Conservation (phyloP, 202 grass and related monocot species). For the Musa balbisiana region DNA sequence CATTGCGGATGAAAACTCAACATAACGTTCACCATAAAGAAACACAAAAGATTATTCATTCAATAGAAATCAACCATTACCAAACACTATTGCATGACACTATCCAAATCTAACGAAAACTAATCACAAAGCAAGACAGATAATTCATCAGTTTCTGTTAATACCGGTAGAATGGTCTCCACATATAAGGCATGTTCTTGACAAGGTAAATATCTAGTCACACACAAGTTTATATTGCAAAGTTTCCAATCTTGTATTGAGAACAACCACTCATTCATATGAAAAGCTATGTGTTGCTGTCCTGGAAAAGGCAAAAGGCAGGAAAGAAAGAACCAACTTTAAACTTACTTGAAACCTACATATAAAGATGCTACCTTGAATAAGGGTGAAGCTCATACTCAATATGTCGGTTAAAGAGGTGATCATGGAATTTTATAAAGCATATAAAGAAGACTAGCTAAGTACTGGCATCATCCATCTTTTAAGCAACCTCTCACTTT, state of each 20-base stretch:
- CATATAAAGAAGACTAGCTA: background rate
- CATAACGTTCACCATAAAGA: too few species aligned
- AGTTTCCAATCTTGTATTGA: background rate
- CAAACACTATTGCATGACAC: background rate
- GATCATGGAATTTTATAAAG: background rate
- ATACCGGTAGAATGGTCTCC: background rate
- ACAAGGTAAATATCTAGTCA: background rate
- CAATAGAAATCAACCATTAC: too few species aligned
- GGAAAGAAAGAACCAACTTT: conserved; percentile 6
- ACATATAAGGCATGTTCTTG: too few species aligned
- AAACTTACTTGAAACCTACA: background rate
- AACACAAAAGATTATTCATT: too few species aligned
- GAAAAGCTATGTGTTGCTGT: background rate
- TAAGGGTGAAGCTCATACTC: conserved; percentile 3
- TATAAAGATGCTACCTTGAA: background rate
- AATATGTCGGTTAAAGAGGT: conserved; percentile 2
- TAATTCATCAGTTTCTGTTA: background rate
- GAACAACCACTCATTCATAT: background rate
- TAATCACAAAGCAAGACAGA: background rate
- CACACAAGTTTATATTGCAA: background rate
- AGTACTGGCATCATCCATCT: background rate
- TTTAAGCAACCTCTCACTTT: background rate
- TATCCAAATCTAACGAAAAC: background rate
- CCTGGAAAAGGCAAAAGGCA: background rate
- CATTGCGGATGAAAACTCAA: too few species aligned